phyloP scores from a whole-genome alignment of 148 eudicot genomes.

The Linanthus parryae region DNA sequence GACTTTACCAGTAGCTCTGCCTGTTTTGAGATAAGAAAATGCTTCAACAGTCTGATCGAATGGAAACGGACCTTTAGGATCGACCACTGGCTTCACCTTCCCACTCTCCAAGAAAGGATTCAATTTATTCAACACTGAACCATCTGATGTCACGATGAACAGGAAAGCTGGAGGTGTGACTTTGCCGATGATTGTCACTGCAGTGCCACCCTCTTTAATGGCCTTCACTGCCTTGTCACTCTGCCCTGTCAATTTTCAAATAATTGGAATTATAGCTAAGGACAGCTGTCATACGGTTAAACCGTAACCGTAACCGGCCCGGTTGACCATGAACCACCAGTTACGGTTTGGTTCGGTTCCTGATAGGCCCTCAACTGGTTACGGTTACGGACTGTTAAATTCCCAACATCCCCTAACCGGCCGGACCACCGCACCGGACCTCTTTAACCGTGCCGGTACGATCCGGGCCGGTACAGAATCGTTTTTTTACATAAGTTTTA shows the following conservation, averaged over 20 bases:
- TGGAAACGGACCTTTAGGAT: constrained; percentile 73
- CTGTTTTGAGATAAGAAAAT: constrained; percentile 68
- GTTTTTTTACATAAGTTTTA: too few relatives aligned
- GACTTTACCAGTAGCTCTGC: constrained; percentile 81
- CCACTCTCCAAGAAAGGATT: constrained; percentile 76
- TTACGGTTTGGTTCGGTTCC: too few relatives aligned
- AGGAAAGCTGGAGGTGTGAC: constrained; percentile 80
- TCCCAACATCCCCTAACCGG: too few relatives aligned
- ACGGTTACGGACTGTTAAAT: too few relatives aligned
- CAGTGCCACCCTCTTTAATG: constrained; percentile 82
- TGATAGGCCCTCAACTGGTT: too few relatives aligned
- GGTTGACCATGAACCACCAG: neutral
- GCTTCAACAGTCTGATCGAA: constrained; percentile 67
- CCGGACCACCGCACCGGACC: too few relatives aligned
- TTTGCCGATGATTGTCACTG: constrained; percentile 63
- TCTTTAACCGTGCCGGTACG: too few relatives aligned
- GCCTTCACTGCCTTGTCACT: constrained; percentile 66
- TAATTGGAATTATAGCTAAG: neutral
- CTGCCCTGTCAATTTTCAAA: constrained; percentile 66
- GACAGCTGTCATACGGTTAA: neutral
- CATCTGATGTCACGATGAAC: constrained; percentile 72
- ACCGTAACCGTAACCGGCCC: too few relatives aligned
- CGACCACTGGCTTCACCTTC: constrained; percentile 65
- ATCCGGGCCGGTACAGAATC: too few relatives aligned
- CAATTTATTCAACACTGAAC: constrained; percentile 59